A percentile compares a stretch with the other conserved stretches of the same genome.
Evolutionary conservation across 2,329 filamentous ascomycete genomes (phyloP).

Genomic region (Geosmithia putterillii): DNA sequence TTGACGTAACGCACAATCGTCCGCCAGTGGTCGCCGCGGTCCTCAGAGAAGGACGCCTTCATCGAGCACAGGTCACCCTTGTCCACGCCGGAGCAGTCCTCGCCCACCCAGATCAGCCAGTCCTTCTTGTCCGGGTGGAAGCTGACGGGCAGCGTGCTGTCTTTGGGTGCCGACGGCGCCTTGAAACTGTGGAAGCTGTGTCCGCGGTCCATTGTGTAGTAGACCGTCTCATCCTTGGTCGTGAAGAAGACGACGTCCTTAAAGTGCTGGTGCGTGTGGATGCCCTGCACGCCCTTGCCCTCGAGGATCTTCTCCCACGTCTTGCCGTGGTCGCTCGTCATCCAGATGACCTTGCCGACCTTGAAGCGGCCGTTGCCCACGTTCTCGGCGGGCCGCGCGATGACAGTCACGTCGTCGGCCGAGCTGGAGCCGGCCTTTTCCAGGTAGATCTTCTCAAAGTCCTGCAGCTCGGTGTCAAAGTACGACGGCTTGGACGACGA

Average conservation of each 20-base stretch:
- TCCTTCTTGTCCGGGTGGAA: conserved; percentile 83
- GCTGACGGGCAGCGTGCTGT: conserved; percentile 37
- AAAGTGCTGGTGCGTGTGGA: conserved; percentile 69
- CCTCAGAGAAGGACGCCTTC: conserved; percentile 64
- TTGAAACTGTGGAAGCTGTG: conserved; percentile 62
- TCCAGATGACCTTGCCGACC: conserved; percentile 48
- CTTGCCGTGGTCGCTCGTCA: conserved; percentile 81
- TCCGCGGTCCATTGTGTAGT: conserved; percentile 74
- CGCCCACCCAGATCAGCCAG: conserved; percentile 85
- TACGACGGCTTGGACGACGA: conserved; percentile 49
- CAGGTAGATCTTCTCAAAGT: conserved; percentile 57
- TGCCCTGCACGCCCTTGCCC: conserved; percentile 54
- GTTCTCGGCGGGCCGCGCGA: conserved; percentile 34
- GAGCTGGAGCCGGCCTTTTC: conserved; percentile 57
- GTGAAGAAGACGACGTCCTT: conserved; percentile 83
- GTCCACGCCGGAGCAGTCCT: conserved; percentile 48
- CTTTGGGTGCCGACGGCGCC: conserved; percentile 42
- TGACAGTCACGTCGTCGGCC: conserved; percentile 59
- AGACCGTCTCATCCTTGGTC: conserved; percentile 51
- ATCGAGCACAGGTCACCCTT: conserved; percentile 49
- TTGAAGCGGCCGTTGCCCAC: conserved; percentile 13
- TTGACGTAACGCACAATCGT: conserved; percentile 61
- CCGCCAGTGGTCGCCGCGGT: conserved; percentile 73
- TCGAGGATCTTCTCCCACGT: conserved; percentile 62
- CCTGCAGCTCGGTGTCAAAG: conserved; percentile 30